Percentiles rank a stretch among this genome's conserved stretches.
phyloP scores from a whole-genome alignment of 2,329 filamentous ascomycete species.

The Basipetospora chlamydospora region DNA sequence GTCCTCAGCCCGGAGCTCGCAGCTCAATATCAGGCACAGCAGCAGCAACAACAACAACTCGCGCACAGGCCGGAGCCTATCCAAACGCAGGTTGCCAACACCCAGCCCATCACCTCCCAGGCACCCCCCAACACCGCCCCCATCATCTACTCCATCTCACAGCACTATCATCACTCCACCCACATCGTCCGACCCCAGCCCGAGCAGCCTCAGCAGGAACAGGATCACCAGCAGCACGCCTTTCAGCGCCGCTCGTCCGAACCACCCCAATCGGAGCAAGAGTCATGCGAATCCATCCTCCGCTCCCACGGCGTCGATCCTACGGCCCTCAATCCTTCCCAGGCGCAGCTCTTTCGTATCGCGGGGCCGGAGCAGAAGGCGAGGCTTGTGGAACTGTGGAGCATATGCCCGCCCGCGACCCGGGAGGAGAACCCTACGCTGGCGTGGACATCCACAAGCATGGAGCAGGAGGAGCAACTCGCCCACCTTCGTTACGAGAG shows the following conservation, averaged over 20 bases:
- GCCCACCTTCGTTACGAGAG: conserved; percentile 44
- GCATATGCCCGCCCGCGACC: conserved; percentile 57
- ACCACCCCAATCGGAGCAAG: conserved; percentile 30
- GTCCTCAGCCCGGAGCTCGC: conserved; percentile 26
- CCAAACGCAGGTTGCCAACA: neutral
- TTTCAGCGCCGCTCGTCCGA: conserved; percentile 33
- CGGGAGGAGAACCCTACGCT: conserved; percentile 36
- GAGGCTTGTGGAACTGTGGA: conserved; percentile 73
- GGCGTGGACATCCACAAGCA: conserved; percentile 35
- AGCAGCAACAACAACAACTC: conserved; percentile 16
- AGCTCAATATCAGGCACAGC: conserved; percentile 12
- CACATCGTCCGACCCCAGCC: too few species aligned
- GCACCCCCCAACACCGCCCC: conserved; percentile 20
- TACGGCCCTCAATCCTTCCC: conserved; percentile 52
- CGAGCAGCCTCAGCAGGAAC: conserved; percentile 16
- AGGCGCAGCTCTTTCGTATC: conserved; percentile 64
- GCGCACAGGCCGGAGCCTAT: neutral
- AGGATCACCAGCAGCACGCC: conserved; percentile 18
- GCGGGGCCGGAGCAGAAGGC: conserved; percentile 58
- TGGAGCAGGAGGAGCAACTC: conserved; percentile 44
- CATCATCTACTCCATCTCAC: conserved; percentile 60
- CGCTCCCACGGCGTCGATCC: conserved; percentile 56
- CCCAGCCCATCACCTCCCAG: conserved; percentile 9
- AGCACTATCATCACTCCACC: conserved; percentile 67
- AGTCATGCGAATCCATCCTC: conserved; percentile 43